Base-by-base conservation (phyloP, 768 basidiomycete genomes). In the Lactarius sp. region DNA sequence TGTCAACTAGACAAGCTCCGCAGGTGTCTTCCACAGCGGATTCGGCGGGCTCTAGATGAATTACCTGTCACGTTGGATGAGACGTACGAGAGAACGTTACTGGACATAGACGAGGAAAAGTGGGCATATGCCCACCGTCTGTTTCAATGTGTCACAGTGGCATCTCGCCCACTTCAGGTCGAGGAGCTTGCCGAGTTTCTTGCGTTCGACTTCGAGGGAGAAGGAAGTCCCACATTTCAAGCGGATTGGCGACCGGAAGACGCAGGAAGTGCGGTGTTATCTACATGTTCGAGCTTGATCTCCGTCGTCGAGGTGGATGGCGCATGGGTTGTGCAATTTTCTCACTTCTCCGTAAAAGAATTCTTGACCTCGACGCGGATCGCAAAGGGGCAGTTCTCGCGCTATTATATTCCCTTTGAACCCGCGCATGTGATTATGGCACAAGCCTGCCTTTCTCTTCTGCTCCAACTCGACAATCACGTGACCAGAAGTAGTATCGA, bases 121-220 rank as follows among this genome's bases (percentile, higher is more conserved):
- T 34, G 41, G 44, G 27, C 13, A 5, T 52, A n/a, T 34, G 41
- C 44, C 9, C 51, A 54, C 20, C 59, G 52, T 10, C 49, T 60
- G 1, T 60, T 60, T n/a, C 51, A 60, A 52, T 44, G 59, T n/a
- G 20, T 60, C 6, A 34, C 36, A 33, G 37, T 52, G 22, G 59
- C 59, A 8, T 20, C 10, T 12, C 47, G 59, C 16, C 59, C 51
- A 16, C 51, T 52, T 6, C 31, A n/a, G 3, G 52, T 54, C 12
- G 42, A 44, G 14, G 59, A 60, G 41, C 42, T 46, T n/a, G 39
- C 52, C 2, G 59, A 54, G 10, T 44, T 60, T n/a, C 52, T 60
- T 18, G 33, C 52, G 5, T 34, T 60, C 16, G 20, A 47, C 9
- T 53, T 20, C n/a, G 31, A 46, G 3, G 20, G 0, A 1, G 39